Evolutionary conservation across 805 yeast genomes (phyloP), one percentile per base, ranked within the genome.

Genomic region (Saccharomycodes ludwigii): DNA sequence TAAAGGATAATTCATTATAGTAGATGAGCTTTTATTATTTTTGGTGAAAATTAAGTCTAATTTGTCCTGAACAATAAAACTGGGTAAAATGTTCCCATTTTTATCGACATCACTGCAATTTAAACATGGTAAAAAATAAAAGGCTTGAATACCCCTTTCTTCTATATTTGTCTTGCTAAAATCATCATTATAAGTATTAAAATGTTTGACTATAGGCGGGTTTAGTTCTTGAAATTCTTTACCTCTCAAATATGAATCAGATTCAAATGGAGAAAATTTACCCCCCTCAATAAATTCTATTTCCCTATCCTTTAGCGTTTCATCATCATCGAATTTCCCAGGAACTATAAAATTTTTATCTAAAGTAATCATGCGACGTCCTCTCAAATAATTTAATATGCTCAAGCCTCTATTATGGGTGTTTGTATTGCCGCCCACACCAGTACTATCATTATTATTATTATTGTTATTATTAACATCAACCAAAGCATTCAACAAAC

Each of bases 1-100:
- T 14, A 55, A 35, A 7, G 65, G 65, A 34, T 49, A 52, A 38
- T 59, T 59, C 41, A 60, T 38, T 10, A 50, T 39, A 1, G 57
- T 44, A 3, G 57, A 50, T 1, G 59, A 47, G 31, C 56, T 49
- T 11, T 35, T 44, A 33, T 55, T 55, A 21, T 24, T 40, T 16
- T 47, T 47, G 4, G 59, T 48, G 30, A 55, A 55, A 11, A 36
- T 29, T 11, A 55, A 37, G 40, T 54, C 57, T 21, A 55, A 37
- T 35, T 55, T 55, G 33, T 54, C 60, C 35, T 51, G 54, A 2
- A 55, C 43, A 4, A 50, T 28, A 29, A 50, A 53, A 36, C 58
- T 53, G 8, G 60, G 60, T 29, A 52, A 33, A 11, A 11, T 18
- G 30, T 46, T 46, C 3, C 59, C 57, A 18, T 38, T 36, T 18